Evolutionary conservation across 1,284 basidiomycete species (phyloP), one percentile per base, ranked within the genome.

Genomic region (Boletus smithii): DNA sequence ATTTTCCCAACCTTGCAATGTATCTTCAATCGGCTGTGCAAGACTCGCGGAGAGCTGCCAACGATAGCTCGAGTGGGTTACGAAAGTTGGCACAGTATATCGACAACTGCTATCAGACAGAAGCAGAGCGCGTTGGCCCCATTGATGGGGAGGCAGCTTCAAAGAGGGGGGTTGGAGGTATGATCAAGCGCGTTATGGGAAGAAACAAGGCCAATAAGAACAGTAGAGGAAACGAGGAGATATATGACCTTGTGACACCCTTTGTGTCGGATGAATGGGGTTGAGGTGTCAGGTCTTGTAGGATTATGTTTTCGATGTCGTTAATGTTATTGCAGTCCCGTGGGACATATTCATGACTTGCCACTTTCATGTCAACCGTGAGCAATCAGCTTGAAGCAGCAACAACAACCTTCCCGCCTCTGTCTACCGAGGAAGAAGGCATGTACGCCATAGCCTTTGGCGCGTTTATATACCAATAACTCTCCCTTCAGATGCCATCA

Each of bases 191-290:
- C 33, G 74, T 85, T 18, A 80, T 86, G 11, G 79, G 81, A 23
- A 72, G 79, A 40, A 71, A 73, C 53, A 76, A 66, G 53, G 67
- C 69, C 45, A 70, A 73, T 50, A 75, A 66, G 53, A 67, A 58
- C 57, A 68, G 70, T 42, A 68, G 72, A 54, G 74, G 73, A 53
- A 89, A 89, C 58, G 84, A 85, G 56, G 85, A 88, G 50, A 82
- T 80, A 11, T 89, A 81, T 53, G 83, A 88, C 42, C 74, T 88
- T 14, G 85, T 90, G 45, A 90, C 87, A 23, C 87, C 87, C 1
- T 90, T 89, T 63, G 74, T 81, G n/a, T 64, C 77, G n/a, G 76
- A 80, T 48, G 80, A 80, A 54, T 82, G 77, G 76, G 77, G 79
- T 42, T 77, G 55, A 60, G 14, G 22, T n/a, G 31, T 29, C n/a